phyloP scores from a whole-genome alignment of 2,329 filamentous ascomycete genomes.

The Cladosporium halotolerans region DNA sequence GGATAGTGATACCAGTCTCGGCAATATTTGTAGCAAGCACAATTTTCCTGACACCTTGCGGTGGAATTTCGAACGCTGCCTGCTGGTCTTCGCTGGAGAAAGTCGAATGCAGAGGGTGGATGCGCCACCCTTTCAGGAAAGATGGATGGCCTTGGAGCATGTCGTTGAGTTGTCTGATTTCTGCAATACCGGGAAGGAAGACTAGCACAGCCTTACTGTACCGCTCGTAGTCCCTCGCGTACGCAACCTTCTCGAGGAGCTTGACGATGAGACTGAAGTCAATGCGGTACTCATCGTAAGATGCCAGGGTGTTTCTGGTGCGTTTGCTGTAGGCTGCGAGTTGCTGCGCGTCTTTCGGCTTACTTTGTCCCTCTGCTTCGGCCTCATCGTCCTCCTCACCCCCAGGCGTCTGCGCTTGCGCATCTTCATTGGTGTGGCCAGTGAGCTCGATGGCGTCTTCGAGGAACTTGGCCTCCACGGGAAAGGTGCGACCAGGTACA shows the following conservation, averaged over 20 bases:
- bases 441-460: constrained; percentile 91
- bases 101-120: constrained; percentile 87
- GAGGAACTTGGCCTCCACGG: constrained; percentile 78
- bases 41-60: constrained; percentile 78
- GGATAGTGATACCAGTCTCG: constrained; percentile 97
- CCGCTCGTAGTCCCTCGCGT: constrained; percentile 55
- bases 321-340: constrained; percentile 67
- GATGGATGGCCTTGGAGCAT: constrained; percentile 69
- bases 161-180: constrained; percentile 65
- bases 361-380: constrained; percentile 41
- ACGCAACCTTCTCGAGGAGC: constrained; percentile 70
- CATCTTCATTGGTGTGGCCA: constrained; percentile 61
- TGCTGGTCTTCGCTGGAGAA: constrained; percentile 97
- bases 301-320: constrained; percentile 67
- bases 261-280: constrained; percentile 81
- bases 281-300: constrained; percentile 85
- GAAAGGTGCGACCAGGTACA: constrained; percentile 89
- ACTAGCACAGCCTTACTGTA: constrained; percentile 92
- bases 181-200: constrained; percentile 89
- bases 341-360: constrained; percentile 44
- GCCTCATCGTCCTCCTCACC: constrained; percentile 44
- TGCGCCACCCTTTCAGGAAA: constrained; percentile 71
- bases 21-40: constrained; percentile 97
- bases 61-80: constrained; percentile 80
- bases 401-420: constrained; percentile 41